A percentile compares a stretch with the other conserved stretches of the same genome.
These are phyloP conservation scores for Pleurotus djamor DNA, from an alignment of 768 basidiomycete species.

Conservation along the genomic window DNA sequence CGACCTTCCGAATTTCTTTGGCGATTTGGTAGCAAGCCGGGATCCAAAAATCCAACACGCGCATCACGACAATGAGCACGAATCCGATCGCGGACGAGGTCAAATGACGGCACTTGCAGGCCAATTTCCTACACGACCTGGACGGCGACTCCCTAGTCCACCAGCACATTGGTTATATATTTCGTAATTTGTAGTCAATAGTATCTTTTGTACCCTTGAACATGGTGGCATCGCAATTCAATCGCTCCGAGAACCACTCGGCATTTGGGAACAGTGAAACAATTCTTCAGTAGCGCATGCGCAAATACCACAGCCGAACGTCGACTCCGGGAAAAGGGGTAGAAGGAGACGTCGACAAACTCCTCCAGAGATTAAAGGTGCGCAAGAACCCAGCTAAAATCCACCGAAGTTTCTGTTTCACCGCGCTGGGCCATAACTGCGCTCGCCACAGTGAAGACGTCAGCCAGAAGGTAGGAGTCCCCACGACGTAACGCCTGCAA, in stretches of 20 bases:
- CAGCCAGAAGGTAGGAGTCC: not conserved
- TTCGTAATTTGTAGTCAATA: constrained; percentile 4
- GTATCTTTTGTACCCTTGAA: constrained; percentile 1
- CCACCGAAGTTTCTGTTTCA: not conserved
- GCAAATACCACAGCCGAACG: too few species aligned
- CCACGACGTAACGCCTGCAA: not conserved
- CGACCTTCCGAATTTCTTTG: not conserved
- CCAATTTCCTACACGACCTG: not conserved
- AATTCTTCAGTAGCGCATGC: too few species aligned
- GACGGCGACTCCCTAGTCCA: not conserved
- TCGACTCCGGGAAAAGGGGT: too few species aligned
- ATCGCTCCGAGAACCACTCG: not conserved
- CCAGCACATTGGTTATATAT: not conserved
- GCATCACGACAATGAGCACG: too few species aligned
- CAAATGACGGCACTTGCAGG: constrained; percentile 1
- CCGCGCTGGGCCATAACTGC: not conserved
- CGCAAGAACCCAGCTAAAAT: not conserved
- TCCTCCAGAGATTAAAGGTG: not conserved
- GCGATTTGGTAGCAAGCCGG: not conserved
- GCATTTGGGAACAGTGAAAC: too few species aligned
- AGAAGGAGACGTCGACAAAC: not conserved
- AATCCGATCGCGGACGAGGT: not conserved
- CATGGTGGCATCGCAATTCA: not conserved
- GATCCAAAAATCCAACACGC: not conserved
- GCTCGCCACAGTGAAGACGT: not conserved